Conservation (phyloP, 2,329 filamentous ascomycete species). For the Epichloe glyceriae region DNA sequence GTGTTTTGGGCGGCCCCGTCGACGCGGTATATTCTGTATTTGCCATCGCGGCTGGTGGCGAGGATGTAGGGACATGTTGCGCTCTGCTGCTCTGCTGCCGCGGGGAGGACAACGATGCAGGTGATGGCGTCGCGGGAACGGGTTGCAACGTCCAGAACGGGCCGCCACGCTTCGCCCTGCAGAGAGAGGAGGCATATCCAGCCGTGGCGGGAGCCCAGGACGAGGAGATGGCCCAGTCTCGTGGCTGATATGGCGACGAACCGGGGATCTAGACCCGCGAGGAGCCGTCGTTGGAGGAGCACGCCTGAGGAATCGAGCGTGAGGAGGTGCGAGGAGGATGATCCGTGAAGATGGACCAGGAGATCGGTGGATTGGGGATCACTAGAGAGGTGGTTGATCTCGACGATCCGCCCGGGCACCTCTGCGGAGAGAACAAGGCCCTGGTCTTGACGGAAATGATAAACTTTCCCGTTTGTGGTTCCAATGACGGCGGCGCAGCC, state of each 20-base stretch:
- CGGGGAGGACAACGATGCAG: constrained; percentile 39
- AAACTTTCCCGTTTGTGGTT: constrained; percentile 34
- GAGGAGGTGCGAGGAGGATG: constrained; percentile 29
- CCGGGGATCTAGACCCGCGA: constrained; percentile 30
- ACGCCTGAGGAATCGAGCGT: constrained; percentile 22
- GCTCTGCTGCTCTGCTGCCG: constrained; percentile 8
- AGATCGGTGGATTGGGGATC: constrained; percentile 17
- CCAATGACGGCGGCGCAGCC: constrained; percentile 33
- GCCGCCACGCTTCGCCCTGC: constrained; percentile 14
- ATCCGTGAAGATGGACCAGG: constrained; percentile 34
- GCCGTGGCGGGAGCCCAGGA: constrained; percentile 43
- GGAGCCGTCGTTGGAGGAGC: constrained; percentile 14
- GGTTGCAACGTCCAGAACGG: constrained; percentile 23
- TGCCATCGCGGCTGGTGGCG: constrained; percentile 65
- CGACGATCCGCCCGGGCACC: constrained; percentile 35
- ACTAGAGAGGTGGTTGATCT: constrained; percentile 30
- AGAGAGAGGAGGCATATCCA: constrained; percentile 25
- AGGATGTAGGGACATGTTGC: constrained; percentile 37
- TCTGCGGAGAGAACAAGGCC: constrained; percentile 21
- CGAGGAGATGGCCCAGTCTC: constrained; percentile 26
- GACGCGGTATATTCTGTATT: constrained; percentile 51
- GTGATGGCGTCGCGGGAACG: constrained; percentile 54
- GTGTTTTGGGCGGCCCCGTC: constrained; percentile 10
- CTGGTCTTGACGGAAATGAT: constrained; percentile 21
- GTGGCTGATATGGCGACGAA: constrained; percentile 37